Evolutionary conservation across 2,329 filamentous ascomycete genomes (phyloP), one percentile per base, ranked within the genome.

Genomic region (Aspergillus hortae): DNA sequence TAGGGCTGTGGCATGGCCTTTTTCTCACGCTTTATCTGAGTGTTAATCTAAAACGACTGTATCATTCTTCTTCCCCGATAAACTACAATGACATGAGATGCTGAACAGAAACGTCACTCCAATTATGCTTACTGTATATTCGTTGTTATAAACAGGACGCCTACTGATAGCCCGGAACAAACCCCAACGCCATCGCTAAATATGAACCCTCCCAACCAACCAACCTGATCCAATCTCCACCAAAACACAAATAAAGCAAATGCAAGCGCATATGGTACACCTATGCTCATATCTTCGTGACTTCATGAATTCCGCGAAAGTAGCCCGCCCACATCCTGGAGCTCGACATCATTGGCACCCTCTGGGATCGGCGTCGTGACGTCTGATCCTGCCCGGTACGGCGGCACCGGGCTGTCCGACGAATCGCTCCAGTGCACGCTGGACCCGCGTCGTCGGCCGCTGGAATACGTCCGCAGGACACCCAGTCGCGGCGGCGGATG

Each of bases 291-390:
- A 38, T n/a, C 15, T 14, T 38, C 35, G 12, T 38, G 2, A 46
- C 33, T 14, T 52, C 30, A 48, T 49, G 42, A 41, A 23, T 36
- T 33, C 25, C 51, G 53, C 7, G 58, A 62, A 17, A 77, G 59
- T 4, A 77, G 60, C 1, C 75, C 74, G 1, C 75, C 74, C 2
- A 76, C 69, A 61, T 77, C 74, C 48, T 74, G 73, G 11, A 77
- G 61, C 44, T 70, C 58, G 21, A 69, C 52, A 49, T 67, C 54
- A 48, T 61, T 46, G 3, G 40, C 17, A 51, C 62, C 49, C 44
- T 64, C 52, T 23, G 58, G 49, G 49, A 59, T 47, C 14, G 53
- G 55, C 15, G 46, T 45, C 14, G 51, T 41, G 19, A 58, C 35
- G 32, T 63, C 59, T 1, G 57, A 50, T 17, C 65, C 55, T 14